Evolutionary conservation across 495 filamentous ascomycete genomes (phyloP), one percentile per base, ranked within the genome.

Genomic region (Chaetomium cochliodes): DNA sequence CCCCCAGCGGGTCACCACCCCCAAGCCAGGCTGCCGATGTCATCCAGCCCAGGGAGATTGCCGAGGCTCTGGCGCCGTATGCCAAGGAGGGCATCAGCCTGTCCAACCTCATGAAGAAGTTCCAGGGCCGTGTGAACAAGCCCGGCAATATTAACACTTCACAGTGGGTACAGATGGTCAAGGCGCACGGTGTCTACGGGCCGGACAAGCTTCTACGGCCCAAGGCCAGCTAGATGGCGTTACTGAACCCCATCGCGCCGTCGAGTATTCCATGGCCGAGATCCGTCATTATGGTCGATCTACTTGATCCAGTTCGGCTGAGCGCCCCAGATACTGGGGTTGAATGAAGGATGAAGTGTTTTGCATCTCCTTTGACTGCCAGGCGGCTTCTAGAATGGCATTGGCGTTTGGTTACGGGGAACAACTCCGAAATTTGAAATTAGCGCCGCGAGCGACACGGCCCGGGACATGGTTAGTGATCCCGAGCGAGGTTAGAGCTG

Each of bases 31-130:
- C 57, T 20, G 28, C 52, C 85, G 12, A 55, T 16, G 53, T 55
- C 18, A 70, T 75, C 58, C 65, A 70, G 55, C 77, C 84, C 6
- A 83, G 82, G 11, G 92, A 96, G 71, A 87, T 67, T 22, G 54
- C 62, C 33, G 58, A 67, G 28, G 64, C 94, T 60, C 78, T 88
- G 67, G 82, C 84, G 5, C 84, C 84, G 2, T 58, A 67, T 44
- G 58, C 65, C 82, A 92, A 51, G 69, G 55, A 74, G 5, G 91
- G 91, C 37, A 88, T 93, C 54, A 76, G 80, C 2, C 86, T 92
- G 58, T 77, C 73, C 44, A 79, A 82, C 5, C 74, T 93, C n/a
- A 74, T 91, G 37, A 81, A 75, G 23, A 76, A 78, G 25, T 93
- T 93, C 78, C 81, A 83, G 33, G 76, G 78, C 44, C 82, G 86